phyloP scores from a whole-genome alignment of 257 asterid genomes.

The Fraxinus cuspidata region DNA sequence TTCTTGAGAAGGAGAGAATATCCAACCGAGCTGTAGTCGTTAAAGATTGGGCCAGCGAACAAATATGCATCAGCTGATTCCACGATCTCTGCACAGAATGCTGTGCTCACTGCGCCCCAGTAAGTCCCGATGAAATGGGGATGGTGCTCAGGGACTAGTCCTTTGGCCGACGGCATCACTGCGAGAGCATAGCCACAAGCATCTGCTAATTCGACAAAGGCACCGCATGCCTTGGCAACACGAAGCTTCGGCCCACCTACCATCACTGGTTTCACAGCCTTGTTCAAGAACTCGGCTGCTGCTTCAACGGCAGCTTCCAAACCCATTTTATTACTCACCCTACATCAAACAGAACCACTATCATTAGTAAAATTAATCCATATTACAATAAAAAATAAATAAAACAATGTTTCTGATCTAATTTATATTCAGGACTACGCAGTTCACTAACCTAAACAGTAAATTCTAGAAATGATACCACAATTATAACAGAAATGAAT shows the following conservation, averaged over 20 bases:
- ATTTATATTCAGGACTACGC: no score
- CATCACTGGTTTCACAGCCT: conserved; percentile 82
- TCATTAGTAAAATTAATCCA: no score
- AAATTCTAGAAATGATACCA: background rate
- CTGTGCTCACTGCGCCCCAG: conserved; percentile 87
- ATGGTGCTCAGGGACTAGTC: conserved; percentile 71
- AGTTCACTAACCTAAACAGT: background rate
- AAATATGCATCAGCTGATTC: conserved; percentile 84
- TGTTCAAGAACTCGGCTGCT: conserved; percentile 69
- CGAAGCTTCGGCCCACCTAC: conserved; percentile 83
- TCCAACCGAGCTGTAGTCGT: conserved; percentile 81
- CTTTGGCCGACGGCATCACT: conserved; percentile 82
- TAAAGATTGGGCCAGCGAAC: conserved; percentile 80
- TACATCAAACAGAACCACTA: conserved; percentile 19
- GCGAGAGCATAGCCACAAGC: conserved; percentile 63
- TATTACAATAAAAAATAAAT: background rate
- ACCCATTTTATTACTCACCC: conserved; percentile 65
- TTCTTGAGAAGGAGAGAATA: conserved; percentile 81
- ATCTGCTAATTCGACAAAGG: conserved; percentile 67
- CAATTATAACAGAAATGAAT: background rate
- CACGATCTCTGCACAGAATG: conserved; percentile 81
- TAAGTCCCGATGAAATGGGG: conserved; percentile 79
- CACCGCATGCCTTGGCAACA: conserved; percentile 61
- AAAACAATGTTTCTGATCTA: background rate
- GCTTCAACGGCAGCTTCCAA: conserved; percentile 77